Evolutionary conservation across 257 asterid species (phyloP).

Genomic region (Scutellaria galericulata): DNA sequence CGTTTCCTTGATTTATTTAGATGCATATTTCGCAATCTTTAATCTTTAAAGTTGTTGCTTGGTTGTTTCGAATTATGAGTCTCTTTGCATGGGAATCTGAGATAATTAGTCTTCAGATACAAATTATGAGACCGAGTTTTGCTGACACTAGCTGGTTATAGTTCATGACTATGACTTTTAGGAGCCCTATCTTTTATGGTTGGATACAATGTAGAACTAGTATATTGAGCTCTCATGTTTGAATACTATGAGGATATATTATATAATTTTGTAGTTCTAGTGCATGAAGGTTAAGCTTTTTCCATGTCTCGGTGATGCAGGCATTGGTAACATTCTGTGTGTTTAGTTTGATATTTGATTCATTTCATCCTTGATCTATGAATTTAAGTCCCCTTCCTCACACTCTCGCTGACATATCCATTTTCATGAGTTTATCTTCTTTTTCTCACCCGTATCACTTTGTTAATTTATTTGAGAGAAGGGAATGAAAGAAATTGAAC

Average conservation of each 20-base stretch:
- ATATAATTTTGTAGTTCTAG: background rate
- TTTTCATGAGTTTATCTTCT: background rate
- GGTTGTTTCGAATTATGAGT: background rate
- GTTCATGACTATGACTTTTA: background rate
- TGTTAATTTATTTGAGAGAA: background rate
- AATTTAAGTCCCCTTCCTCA: background rate
- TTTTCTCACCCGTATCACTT: background rate
- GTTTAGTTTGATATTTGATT: background rate
- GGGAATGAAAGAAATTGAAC: slow-evolving; percentile 21
- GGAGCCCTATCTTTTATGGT: background rate
- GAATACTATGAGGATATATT: background rate
- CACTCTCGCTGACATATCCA: background rate
- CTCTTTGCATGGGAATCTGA: background rate
- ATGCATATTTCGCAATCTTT: slow-evolving; percentile 1
- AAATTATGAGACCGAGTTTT: no score
- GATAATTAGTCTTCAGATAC: background rate
- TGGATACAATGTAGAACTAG: background rate
- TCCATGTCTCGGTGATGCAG: background rate
- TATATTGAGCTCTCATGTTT: background rate
- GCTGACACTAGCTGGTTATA: no score
- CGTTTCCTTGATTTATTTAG: background rate
- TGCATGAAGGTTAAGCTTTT: background rate
- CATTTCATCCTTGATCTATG: background rate
- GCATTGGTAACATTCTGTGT: background rate
- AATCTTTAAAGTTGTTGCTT: background rate